phyloP scores from a whole-genome alignment of 2,329 filamentous ascomycete species.

The Fusarium sulawesiense region DNA sequence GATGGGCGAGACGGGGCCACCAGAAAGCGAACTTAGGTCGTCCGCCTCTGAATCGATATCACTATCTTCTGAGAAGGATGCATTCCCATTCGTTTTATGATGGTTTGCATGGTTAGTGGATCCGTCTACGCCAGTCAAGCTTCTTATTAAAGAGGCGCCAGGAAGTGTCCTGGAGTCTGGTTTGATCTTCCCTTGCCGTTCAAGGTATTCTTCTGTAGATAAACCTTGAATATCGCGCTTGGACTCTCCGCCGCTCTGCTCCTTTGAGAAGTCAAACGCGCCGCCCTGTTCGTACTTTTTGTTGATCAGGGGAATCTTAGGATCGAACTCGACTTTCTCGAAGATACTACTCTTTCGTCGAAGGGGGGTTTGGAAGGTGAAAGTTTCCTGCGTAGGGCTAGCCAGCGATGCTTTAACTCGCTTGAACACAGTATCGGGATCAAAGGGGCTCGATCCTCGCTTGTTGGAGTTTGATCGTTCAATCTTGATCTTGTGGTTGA shows the following conservation, averaged over 20 bases:
- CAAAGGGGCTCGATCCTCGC: constrained; percentile 67
- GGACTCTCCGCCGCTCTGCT: constrained; percentile 46
- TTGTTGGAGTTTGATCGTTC: constrained; percentile 55
- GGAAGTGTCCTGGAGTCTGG: constrained; percentile 49
- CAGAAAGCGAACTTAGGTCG: constrained; percentile 62
- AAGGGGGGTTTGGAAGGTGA: constrained; percentile 38
- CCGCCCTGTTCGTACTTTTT: constrained; percentile 70
- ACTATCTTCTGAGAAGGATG: constrained; percentile 60
- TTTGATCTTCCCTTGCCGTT: constrained; percentile 58
- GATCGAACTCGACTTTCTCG: constrained; percentile 66
- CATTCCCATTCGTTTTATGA: constrained; percentile 50
- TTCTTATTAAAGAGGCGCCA: constrained; percentile 43
- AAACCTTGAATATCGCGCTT: constrained; percentile 51
- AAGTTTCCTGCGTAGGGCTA: constrained; percentile 33
- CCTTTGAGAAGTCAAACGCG: constrained; percentile 60
- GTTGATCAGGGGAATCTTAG: constrained; percentile 63
- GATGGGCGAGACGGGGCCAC: constrained; percentile 61
- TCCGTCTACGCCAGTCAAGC: constrained; percentile 44
- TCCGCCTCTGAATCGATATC: constrained; percentile 68
- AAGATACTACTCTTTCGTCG: constrained; percentile 61
- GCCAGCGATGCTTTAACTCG: constrained; percentile 62
- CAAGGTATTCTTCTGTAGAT: constrained; percentile 61
- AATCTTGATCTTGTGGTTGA: constrained; percentile 47
- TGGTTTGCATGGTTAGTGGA: constrained; percentile 50
- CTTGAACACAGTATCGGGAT: constrained; percentile 69